Base-by-base conservation (phyloP, 228 moss, liverwort and hornwort species). In the Sphagnum magellanicum region DNA sequence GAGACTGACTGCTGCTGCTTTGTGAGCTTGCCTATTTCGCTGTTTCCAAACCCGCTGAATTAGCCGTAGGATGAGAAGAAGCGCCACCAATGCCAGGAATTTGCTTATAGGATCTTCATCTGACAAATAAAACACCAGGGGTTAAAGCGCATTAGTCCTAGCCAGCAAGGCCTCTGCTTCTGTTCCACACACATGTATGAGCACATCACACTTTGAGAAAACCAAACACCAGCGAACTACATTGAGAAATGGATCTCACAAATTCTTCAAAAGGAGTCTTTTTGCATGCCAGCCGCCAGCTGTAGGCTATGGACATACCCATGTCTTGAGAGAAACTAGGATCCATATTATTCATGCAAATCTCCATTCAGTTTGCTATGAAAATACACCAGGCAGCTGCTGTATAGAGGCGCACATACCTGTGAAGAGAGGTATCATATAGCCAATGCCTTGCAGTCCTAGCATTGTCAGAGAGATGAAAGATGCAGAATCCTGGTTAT, bases 401-500 rank as follows among this genome's bases (percentile, higher is more conserved):
- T 4, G 8, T 16, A 17, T 16, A 62, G 4, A 9, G 10, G 17
- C 6, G 16, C 61, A 61, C 17, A 8, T 8, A 60, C 86, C 80
- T 11, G 82, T 86, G 7, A 86, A 71, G 14, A 86, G 73, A 53
- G 86, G 82, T 32, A 79, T 71, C 17, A 75, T 77, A 67, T 71
- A 86, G 17, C 77, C 79, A 70, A 82, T 64, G 8, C 71, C 82
- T 72, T 86, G 86, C 6, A 77, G 64, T 5, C 61, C 77, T 6
- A 86, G 65, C 86, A 86, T 86, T 51, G 79, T 14, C 9, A 86
- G 82, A 32, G 86, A 86, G 62, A 86, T 53, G 15, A 71, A 86
- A 4, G 86, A 69, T 59, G 77, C 65, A 52, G 82, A 79, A 17
- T 82, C 71, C 17, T 60, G 57, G 58, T 80, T 74, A 50, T 61